phyloP scores from a whole-genome alignment of 2,329 filamentous ascomycete species.

The Fusarium circinatum region DNA sequence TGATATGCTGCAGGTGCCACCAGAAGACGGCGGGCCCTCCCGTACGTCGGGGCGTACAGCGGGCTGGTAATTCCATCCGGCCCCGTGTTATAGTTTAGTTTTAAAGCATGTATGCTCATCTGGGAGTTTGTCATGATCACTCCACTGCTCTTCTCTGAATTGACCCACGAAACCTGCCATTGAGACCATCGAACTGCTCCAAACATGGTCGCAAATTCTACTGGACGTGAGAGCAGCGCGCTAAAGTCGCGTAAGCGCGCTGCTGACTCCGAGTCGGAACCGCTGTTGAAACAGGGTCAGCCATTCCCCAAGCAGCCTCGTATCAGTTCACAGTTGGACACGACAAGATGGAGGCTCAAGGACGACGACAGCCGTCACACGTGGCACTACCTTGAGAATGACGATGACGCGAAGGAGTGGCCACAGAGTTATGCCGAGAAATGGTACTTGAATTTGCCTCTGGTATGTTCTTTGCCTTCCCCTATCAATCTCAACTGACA shows the following conservation, averaged over 20 bases:
- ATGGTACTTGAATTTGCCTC: slow-evolving; percentile 82
- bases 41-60: not conserved
- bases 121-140: slow-evolving; percentile 1
- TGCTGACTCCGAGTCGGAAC: slow-evolving; percentile 50
- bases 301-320: slow-evolving; percentile 58
- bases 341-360: slow-evolving; percentile 82
- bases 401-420: slow-evolving; percentile 77
- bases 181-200: not conserved
- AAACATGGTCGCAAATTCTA: slow-evolving; percentile 45
- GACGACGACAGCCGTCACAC: slow-evolving; percentile 88
- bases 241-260: slow-evolving; percentile 56
- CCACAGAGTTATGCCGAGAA: slow-evolving; percentile 91
- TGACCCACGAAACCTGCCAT: not conserved
- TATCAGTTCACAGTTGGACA: slow-evolving; percentile 75
- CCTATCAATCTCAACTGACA: slow-evolving; percentile 11
- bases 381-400: slow-evolving; percentile 89
- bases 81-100: slow-evolving; percentile 11
- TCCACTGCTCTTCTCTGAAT: slow-evolving; percentile 28
- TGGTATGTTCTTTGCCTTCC: slow-evolving; percentile 62
- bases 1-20: slow-evolving; percentile 22
- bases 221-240: slow-evolving; percentile 44
- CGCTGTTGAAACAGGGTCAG: slow-evolving; percentile 41
- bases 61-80: slow-evolving; percentile 10
- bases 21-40: slow-evolving; percentile 19
- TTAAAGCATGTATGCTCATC: slow-evolving; percentile 30